Conservation (phyloP, 2,329 filamentous ascomycete genomes). For the Colletotrichum sp. region DNA sequence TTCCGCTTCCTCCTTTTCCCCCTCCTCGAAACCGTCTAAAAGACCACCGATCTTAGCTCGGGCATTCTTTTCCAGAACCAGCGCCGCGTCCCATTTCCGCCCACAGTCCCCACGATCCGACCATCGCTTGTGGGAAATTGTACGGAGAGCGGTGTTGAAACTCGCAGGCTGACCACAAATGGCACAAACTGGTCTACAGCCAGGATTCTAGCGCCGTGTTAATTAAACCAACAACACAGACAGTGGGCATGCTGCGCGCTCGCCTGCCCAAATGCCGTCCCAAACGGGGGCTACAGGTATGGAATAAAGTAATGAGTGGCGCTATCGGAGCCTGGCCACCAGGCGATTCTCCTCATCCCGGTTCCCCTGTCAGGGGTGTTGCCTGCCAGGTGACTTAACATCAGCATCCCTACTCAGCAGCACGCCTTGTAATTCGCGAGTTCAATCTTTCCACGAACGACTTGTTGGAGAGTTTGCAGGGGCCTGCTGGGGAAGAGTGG, state of each 20-base stretch:
- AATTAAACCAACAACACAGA: constrained; percentile 1
- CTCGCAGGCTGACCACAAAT: background rate
- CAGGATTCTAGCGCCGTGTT: constrained; percentile 1
- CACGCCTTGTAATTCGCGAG: background rate
- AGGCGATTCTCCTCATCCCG: background rate
- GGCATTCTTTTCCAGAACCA: background rate
- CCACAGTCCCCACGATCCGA: background rate
- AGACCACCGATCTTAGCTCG: background rate
- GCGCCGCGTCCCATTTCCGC: background rate
- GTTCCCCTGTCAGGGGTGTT: background rate
- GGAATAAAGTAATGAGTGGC: constrained; percentile 2
- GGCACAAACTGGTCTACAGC: background rate
- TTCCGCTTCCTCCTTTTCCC: background rate
- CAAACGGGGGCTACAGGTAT: background rate
- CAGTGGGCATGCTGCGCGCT: background rate
- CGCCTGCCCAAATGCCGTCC: background rate
- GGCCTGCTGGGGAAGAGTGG: background rate
- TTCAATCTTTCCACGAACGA: background rate
- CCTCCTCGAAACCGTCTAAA: background rate
- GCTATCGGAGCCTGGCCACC: constrained; percentile 6
- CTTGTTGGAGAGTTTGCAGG: background rate
- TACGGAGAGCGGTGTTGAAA: background rate
- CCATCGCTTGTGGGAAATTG: constrained; percentile 8
- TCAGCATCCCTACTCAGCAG: background rate
- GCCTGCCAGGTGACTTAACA: background rate